Base-by-base conservation (phyloP, 1,284 basidiomycete genomes). In the Clitocybe nebularis region DNA sequence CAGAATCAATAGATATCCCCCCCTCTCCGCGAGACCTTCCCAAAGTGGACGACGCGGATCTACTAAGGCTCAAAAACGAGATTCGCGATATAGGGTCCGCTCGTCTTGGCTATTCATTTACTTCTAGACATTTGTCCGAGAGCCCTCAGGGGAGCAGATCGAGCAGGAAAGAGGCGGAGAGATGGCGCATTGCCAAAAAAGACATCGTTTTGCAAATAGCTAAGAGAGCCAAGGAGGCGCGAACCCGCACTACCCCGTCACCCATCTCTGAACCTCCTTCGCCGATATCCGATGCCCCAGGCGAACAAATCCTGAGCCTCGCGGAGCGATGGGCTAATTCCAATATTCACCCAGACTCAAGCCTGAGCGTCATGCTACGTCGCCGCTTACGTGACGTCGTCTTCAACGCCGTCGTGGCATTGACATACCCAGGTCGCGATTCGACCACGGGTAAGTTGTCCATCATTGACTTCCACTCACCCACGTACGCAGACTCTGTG, bases 1-100 rank as follows among this genome's bases (percentile, higher is more conserved):
- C 75, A 36, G 63, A 69, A 41, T 52, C 60, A 37, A 51, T 58
- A 32, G 57, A 62, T 32, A 45, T 54, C 9, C 29, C 49, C 22
- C 22, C 44, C 20, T 38, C 62, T 52, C 46, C 61, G 49, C 46
- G 58, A 51, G 51, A 54, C 46, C 26, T 33, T 2, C 56, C 57
- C 39, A 67, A 60, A 54, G 60, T 68, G 44, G 68, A 66, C 32
- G 65, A 73, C 19, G 64, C 66, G 30, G 77, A 82, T 28, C 60
- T 89, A 47, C 59, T 75, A 46, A 69, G 67, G 50, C 64, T 89
- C 36, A 89, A 90, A 66, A 72, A 73, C 51, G 88, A 92, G 66
- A 79, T 91, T 48, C 79, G 82, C 61, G 83, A 84, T 56, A 78
- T 92, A 45, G 79, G 80, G 23, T 79, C 81, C 22, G 67, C 74